Evolutionary conservation across 139 green algal genomes (phyloP).

Genomic region (Chara braunii): DNA sequence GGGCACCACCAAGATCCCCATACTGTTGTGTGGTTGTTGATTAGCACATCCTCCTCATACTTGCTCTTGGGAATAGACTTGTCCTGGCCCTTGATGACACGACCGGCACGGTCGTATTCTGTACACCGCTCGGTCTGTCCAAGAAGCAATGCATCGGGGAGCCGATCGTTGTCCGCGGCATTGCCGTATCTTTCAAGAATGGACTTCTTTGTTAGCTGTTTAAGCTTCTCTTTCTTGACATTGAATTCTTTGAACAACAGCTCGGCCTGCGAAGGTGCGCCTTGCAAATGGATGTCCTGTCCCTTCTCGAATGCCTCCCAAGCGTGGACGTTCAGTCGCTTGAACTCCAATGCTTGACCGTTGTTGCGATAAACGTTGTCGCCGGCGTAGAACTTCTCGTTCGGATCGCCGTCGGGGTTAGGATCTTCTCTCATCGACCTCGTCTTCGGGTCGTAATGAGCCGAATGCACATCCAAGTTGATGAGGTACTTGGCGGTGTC

Average conservation of each 20-base stretch:
- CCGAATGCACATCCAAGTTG: conserved; percentile 84
- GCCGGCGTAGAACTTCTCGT: conserved; percentile 23
- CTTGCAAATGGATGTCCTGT: conserved; percentile 76
- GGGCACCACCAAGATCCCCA: conserved; percentile 90
- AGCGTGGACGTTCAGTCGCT: conserved; percentile 77
- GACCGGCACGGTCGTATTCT: conserved; percentile 74
- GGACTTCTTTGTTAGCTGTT: background rate
- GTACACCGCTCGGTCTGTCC: conserved; percentile 81
- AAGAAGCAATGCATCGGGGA: conserved; percentile 55
- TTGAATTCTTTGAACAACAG: conserved; percentile 76
- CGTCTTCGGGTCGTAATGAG: conserved; percentile 96
- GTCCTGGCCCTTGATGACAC: background rate
- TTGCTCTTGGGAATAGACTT: conserved; percentile 37
- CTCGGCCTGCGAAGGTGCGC: conserved; percentile 77
- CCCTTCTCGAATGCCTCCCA: conserved; percentile 64
- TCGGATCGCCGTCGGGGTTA: conserved; percentile 50
- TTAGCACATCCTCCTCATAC: conserved; percentile 90
- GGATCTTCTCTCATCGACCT: conserved; percentile 89
- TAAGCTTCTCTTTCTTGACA: conserved; percentile 76
- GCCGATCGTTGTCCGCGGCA: conserved; percentile 40
- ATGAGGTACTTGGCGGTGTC: conserved; percentile 98
- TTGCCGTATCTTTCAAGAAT: conserved; percentile 63
- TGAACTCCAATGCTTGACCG: conserved; percentile 67
- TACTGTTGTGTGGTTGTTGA: conserved; percentile 88
- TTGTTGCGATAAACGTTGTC: conserved; percentile 82